These are phyloP conservation scores for Sphaerulina populicola DNA, from an alignment of 2,329 filamentous ascomycete species.

Conservation along the genomic window DNA sequence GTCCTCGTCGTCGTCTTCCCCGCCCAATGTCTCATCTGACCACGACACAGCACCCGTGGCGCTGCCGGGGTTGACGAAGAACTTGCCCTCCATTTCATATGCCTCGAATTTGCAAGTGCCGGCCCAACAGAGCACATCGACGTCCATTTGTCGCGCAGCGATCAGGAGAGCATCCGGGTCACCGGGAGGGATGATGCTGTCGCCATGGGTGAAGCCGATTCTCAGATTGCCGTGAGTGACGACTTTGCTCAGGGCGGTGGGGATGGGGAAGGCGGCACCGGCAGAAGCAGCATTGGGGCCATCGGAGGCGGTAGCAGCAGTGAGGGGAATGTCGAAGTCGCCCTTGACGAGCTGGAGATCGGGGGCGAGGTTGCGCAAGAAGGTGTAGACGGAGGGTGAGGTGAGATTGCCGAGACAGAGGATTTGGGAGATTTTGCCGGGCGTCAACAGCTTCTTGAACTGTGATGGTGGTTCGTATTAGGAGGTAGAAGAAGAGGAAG, in stretches of 20 bases:
- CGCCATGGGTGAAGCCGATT: conserved; percentile 63
- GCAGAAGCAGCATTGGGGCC: conserved; percentile 6
- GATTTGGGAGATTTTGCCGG: conserved; percentile 51
- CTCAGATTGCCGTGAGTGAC: conserved; percentile 60
- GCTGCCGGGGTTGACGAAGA: conserved; percentile 62
- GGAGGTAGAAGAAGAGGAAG: no score
- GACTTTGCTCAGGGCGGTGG: conserved; percentile 55
- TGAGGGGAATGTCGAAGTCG: conserved; percentile 61
- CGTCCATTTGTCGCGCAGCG: conserved; percentile 62
- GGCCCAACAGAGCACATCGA: conserved; percentile 61
- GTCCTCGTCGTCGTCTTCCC: conserved; percentile 43
- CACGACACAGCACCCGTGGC: conserved; percentile 59
- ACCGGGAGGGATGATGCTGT: conserved; percentile 61
- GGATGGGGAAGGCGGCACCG: conserved; percentile 27
- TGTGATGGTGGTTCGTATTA: no score
- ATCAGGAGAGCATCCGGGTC: conserved; percentile 60
- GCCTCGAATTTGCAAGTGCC: conserved; percentile 63
- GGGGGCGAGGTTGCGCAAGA: conserved; percentile 48
- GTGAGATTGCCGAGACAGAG: conserved; percentile 53
- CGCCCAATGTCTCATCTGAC: conserved; percentile 35
- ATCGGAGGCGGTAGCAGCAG: conserved; percentile 38
- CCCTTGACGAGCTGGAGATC: conserved; percentile 64
- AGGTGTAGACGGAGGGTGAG: conserved; percentile 49
- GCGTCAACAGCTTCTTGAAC: conserved; percentile 51
- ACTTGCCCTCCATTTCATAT: conserved; percentile 63